Evolutionary conservation across 805 yeast genomes (phyloP).

Genomic region (Tetrapisispora iriomotensis): DNA sequence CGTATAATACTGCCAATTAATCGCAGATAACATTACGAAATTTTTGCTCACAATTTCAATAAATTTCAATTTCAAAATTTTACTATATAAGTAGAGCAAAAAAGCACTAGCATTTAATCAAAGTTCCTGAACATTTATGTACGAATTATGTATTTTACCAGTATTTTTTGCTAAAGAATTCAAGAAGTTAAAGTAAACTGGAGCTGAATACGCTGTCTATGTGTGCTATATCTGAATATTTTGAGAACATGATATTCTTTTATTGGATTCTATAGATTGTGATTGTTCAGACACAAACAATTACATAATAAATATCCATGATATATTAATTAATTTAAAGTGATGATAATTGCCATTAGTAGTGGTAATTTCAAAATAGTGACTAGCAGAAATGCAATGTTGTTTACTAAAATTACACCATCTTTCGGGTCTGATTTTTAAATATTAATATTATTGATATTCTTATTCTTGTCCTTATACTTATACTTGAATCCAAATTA

Average conservation of each 20-base stretch:
- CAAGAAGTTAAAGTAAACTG: no score
- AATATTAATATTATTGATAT: background rate
- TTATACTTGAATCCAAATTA: background rate
- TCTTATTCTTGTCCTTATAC: background rate
- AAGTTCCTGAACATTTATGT: no score
- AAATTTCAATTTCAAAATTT: no score
- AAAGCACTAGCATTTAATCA: no score
- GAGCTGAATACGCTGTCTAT: no score
- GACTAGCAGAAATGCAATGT: constrained; percentile 31
- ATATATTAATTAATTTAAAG: constrained; percentile 5
- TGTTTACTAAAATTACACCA: constrained; percentile 31
- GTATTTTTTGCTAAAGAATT: no score
- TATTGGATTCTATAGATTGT: background rate
- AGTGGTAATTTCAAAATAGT: constrained; percentile 23
- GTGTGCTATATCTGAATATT: background rate
- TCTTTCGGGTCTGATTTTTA: constrained; percentile 33
- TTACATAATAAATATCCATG: background rate
- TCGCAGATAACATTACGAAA: no score
- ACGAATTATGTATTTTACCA: no score
- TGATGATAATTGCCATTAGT: constrained; percentile 30
- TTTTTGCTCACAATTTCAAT: no score
- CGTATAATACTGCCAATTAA: no score
- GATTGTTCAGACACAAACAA: background rate
- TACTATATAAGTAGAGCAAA: no score
- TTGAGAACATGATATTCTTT: background rate